These are phyloP conservation scores for Flueggea neowawraea DNA, from an alignment of 441 rosid species.

Conservation along the genomic window DNA sequence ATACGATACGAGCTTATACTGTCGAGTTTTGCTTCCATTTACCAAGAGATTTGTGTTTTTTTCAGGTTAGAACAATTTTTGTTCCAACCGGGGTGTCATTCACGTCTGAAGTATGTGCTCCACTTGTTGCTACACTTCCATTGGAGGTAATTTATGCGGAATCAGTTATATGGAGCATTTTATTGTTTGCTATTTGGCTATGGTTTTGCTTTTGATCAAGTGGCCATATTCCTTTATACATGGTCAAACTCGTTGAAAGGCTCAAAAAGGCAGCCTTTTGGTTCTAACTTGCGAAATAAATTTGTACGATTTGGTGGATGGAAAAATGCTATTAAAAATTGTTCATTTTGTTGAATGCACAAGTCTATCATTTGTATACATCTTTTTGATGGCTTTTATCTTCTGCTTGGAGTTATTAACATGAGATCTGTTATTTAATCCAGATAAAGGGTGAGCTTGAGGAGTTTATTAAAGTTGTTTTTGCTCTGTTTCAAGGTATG, in stretches of 20 bases:
- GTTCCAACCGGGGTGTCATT: conserved; percentile 63
- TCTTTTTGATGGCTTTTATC: neutral
- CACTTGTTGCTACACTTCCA: conserved; percentile 85
- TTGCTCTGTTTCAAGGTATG: conserved; percentile 78
- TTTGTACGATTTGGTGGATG: neutral
- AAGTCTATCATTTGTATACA: neutral
- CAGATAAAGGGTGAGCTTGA: conserved; percentile 73
- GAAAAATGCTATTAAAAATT: neutral
- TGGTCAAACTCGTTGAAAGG: too few species aligned
- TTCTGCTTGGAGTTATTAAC: neutral
- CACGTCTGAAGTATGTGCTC: conserved; percentile 73
- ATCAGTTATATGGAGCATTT: neutral
- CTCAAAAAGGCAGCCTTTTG: too few species aligned
- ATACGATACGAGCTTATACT: conserved; percentile 1
- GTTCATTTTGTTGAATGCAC: neutral
- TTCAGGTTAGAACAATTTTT: conserved; percentile 74
- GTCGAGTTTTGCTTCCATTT: neutral
- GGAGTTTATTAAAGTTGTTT: conserved; percentile 69
- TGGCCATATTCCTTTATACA: too few species aligned
- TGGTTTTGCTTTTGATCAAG: too few species aligned
- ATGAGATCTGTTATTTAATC: conserved; percentile 11
- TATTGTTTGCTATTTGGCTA: neutral
- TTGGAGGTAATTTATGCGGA: conserved; percentile 47
- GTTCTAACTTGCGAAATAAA: neutral
- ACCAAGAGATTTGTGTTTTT: conserved; percentile 9